These are phyloP conservation scores for Microcyclosporella mali DNA, from an alignment of 2,329 filamentous ascomycete species.

Conservation along the genomic window DNA sequence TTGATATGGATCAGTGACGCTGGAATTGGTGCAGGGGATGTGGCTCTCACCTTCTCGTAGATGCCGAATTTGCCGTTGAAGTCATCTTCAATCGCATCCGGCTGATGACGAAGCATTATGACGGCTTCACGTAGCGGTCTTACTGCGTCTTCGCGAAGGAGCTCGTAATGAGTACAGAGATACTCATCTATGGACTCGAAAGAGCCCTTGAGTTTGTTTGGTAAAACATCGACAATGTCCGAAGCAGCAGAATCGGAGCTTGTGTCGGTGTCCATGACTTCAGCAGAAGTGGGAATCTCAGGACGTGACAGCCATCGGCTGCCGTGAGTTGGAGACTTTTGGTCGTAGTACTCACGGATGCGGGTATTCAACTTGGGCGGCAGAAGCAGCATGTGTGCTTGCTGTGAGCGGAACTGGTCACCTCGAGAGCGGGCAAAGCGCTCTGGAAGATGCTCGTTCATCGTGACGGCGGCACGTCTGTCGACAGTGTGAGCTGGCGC, in stretches of 20 bases:
- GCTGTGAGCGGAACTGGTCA: conserved; percentile 2
- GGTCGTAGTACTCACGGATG: conserved; percentile 25
- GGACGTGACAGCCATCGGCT: conserved; percentile 35
- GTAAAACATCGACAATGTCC: conserved; percentile 13
- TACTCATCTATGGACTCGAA: conserved; percentile 62
- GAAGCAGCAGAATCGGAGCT: conserved; percentile 11
- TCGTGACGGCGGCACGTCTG: conserved; percentile 1
- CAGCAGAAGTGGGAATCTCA: conserved; percentile 50
- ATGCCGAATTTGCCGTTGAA: conserved; percentile 45
- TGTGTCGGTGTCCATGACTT: conserved; percentile 41
- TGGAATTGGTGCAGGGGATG: neutral
- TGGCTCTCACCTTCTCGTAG: conserved; percentile 58
- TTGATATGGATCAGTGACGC: conserved; percentile 12
- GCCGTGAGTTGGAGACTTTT: conserved; percentile 7
- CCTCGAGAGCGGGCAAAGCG: conserved; percentile 21
- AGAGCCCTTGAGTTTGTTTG: conserved; percentile 51
- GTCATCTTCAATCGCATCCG: conserved; percentile 51
- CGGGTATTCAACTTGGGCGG: conserved; percentile 24
- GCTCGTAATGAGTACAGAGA: conserved; percentile 64
- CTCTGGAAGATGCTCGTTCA: conserved; percentile 29
- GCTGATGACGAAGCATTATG: conserved; percentile 48
- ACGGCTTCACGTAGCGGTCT: conserved; percentile 65
- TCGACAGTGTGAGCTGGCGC: neutral
- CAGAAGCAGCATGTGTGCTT: conserved; percentile 16
- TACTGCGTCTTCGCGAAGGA: conserved; percentile 69